These are phyloP conservation scores for Saccharomycopsis fibuligera DNA, from an alignment of 805 yeast genomes.

Conservation along the genomic window DNA sequence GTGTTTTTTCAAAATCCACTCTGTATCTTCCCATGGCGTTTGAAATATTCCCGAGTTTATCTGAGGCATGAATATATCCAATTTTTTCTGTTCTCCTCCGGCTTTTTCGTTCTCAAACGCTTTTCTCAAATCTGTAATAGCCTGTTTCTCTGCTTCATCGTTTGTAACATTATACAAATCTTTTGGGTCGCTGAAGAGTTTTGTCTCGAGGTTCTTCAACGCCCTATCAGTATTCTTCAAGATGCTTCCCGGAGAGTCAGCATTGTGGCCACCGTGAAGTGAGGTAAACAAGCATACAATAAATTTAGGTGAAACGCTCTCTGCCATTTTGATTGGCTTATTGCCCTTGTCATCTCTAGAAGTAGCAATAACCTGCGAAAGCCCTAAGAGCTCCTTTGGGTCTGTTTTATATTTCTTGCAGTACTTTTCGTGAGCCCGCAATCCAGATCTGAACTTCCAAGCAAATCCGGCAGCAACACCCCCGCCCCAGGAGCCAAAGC, in stretches of 20 bases:
- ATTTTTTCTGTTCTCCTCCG: conserved; percentile 18
- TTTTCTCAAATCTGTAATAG: conserved; percentile 2
- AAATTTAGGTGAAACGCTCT: too few species aligned
- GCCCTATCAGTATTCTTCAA: conserved; percentile 45
- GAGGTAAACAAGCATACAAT: conserved; percentile 76
- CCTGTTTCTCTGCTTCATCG: not conserved
- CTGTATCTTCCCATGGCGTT: conserved; percentile 75
- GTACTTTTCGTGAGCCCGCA: conserved; percentile 9
- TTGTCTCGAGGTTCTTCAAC: conserved; percentile 38
- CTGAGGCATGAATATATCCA: conserved; percentile 56
- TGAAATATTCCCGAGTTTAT: conserved; percentile 77
- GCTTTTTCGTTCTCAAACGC: not conserved
- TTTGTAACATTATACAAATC: not conserved
- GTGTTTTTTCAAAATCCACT: conserved; percentile 34
- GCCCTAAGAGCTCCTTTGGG: conserved; percentile 44
- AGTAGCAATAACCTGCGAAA: conserved; percentile 41
- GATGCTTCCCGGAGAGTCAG: conserved; percentile 41
- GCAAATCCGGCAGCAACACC: conserved; percentile 67
- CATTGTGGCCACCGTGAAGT: conserved; percentile 38
- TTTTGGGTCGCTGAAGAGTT: conserved; percentile 22
- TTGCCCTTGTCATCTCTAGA: conserved; percentile 31
- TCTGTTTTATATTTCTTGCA: conserved; percentile 25
- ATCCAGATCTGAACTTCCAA: conserved; percentile 46
- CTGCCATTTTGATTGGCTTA: conserved; percentile 10
- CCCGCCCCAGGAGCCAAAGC: conserved; percentile 78